Evolutionary conservation across 2,329 filamentous ascomycete species (phyloP), one percentile per base, ranked within the genome.

Genomic region (Lithohypha guttulata): DNA sequence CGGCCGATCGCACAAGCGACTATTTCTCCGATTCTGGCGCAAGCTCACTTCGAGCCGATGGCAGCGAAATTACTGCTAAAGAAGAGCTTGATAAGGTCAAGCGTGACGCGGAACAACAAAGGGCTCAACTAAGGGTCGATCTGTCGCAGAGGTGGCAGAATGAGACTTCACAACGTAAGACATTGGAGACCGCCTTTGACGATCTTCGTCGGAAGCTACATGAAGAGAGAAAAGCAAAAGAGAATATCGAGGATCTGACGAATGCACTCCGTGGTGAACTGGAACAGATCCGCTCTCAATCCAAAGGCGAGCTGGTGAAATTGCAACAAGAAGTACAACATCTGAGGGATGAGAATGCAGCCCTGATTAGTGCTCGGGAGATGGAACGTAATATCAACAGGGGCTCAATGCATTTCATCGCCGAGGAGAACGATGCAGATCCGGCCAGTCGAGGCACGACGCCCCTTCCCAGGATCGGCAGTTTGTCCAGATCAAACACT

Each of bases 11-110:
- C 44, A 93, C 84, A 7, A 96, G 91, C 62, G 91, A 98, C 62
- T 96, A 98, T 64, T 98, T 91, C 59, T 98, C 91, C 2, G 91
- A 98, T 59, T 94, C 87, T 4, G 91, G 91, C 21, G 81, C 84
- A 42, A 89, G 85, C 59, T 89, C 85, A 1, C 73, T 84, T 38
- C 82, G 85, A 53, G 81, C 79, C 54, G 79, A 81, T 1, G 65
- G 72, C 45, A 80, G 84, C 32, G 68, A 73, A 43, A 51, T 51
- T 27, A 63, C 61, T 21, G 31, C 48, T 1, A 74, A 70, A 50
- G 76, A 80, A 53, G 84, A 95, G 57, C 66, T 95, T 22, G 84
- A 93, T 44, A 84, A 78, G 58, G 70, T 91, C 31, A 81, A 87
- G 52, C 74, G 91, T 48, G 79, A 79, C 50, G 78, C 83, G 2